Conservation (phyloP, 805 yeast species). For the Kregervanrija pseudodelftensis region DNA sequence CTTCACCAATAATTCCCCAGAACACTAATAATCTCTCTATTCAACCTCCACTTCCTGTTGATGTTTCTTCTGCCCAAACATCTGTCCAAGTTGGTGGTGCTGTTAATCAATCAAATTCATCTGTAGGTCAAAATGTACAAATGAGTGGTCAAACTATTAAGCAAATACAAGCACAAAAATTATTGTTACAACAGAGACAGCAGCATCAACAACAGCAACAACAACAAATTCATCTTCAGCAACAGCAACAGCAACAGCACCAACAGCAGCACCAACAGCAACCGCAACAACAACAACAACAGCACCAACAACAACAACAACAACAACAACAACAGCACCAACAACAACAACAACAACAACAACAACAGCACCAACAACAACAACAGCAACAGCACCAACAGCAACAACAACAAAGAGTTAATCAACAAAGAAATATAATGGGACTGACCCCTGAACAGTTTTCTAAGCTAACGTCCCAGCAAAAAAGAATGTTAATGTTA, state of each 20-base stretch:
- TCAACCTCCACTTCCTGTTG: no score
- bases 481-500: conserved; percentile 34
- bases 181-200: no score
- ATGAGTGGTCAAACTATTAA: background rate
- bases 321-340: conserved; percentile 18
- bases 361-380: conserved; percentile 13
- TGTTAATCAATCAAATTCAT: no score
- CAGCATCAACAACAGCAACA: conserved; percentile 1
- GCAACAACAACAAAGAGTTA: conserved; percentile 18
- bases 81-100: no score
- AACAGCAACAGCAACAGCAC: background rate
- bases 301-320: conserved; percentile 8
- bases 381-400: conserved; percentile 16
- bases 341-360: conserved; percentile 19
- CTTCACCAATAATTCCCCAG: no score
- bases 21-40: no score
- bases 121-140: background rate
- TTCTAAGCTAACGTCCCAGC: conserved; percentile 31
- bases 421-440: conserved; percentile 17
- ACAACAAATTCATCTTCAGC: conserved; percentile 5
- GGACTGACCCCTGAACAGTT: conserved; percentile 25
- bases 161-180: background rate
- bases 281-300: conserved; percentile 16
- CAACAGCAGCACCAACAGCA: conserved; percentile 15
- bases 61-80: no score